phyloP scores from a whole-genome alignment of 495 filamentous ascomycete species.

The Hypoxylon fuscum region DNA sequence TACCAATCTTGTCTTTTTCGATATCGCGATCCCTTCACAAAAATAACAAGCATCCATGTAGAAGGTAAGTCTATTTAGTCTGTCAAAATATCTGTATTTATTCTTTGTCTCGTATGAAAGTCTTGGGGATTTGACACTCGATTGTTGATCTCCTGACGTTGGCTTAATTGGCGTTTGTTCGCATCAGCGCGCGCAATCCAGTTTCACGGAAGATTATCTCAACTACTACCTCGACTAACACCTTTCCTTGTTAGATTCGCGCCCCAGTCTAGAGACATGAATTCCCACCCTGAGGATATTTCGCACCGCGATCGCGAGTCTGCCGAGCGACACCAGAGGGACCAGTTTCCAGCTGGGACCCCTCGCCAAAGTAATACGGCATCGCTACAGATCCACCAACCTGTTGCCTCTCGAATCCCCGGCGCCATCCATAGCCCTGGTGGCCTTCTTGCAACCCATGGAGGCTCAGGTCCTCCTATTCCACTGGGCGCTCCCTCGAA shows the following conservation, averaged over 20 bases:
- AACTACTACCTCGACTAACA: constrained; percentile 3
- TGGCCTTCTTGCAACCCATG: constrained; percentile 81
- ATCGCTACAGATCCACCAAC: constrained; percentile 88
- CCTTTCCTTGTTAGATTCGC: constrained; percentile 18
- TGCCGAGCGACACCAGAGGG: constrained; percentile 72
- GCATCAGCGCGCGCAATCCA: constrained; percentile 26
- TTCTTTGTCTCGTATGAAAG: constrained; percentile 1
- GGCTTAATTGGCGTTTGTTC: constrained; percentile 7
- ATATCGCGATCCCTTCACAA: not conserved
- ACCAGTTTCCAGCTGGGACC: constrained; percentile 64
- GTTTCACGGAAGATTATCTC: not conserved
- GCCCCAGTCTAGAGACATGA: constrained; percentile 33
- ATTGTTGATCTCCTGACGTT: constrained; percentile 24
- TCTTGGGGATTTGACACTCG: not conserved
- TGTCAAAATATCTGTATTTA: not conserved
- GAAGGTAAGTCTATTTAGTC: constrained; percentile 21
- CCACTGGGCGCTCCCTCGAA: constrained; percentile 70
- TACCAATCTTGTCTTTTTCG: too few relatives aligned
- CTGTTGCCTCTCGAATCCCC: constrained; percentile 81
- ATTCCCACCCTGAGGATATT: constrained; percentile 44
- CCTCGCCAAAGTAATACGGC: constrained; percentile 85
- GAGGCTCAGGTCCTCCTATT: constrained; percentile 64
- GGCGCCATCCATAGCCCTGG: constrained; percentile 87
- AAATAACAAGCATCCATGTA: constrained; percentile 41
- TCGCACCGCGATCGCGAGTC: constrained; percentile 64